Conservation (phyloP, 768 basidiomycete species). For the Psilocybe sp. region DNA sequence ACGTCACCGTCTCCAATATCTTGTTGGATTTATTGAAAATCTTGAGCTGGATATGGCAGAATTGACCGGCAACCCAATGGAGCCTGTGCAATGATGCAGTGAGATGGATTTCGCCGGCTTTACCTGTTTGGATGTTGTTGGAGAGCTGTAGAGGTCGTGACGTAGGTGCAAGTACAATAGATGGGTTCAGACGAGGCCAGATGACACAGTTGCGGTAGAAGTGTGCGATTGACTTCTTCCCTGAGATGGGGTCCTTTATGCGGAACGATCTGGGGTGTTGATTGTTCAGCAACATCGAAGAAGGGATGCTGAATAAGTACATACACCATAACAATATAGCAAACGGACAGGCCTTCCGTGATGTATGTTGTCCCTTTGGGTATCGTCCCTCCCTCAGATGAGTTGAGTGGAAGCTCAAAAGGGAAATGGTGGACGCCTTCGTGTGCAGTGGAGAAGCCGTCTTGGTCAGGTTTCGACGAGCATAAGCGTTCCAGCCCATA, state of each 20-base stretch:
- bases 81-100: slow-evolving; percentile 67
- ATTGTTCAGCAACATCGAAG: slow-evolving; percentile 3
- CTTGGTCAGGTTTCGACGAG: slow-evolving; percentile 44
- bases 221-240: slow-evolving; percentile 75
- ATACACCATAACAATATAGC: slow-evolving; percentile 80
- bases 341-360: slow-evolving; percentile 60
- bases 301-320: slow-evolving; percentile 25
- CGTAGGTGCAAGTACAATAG: slow-evolving; percentile 56
- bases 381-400: slow-evolving; percentile 46
- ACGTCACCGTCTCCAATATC: slow-evolving; percentile 58
- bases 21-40: slow-evolving; percentile 70
- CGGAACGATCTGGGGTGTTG: slow-evolving; percentile 57
- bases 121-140: slow-evolving; percentile 59
- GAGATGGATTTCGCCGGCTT: slow-evolving; percentile 61
- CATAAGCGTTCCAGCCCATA: slow-evolving; percentile 42
- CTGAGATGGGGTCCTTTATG: slow-evolving; percentile 61
- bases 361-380: slow-evolving; percentile 58
- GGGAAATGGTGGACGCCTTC: slow-evolving; percentile 71
- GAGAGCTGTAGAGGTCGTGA: slow-evolving; percentile 57
- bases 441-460: slow-evolving; percentile 60
- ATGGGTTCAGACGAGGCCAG: slow-evolving; percentile 72
- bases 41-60: slow-evolving; percentile 61
- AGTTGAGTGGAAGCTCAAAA: slow-evolving; percentile 68
- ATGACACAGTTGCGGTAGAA: slow-evolving; percentile 83
- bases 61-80: slow-evolving; percentile 82